Evolutionary conservation across 257 asterid species (phyloP).

Genomic region (Solanum habrochaites): DNA sequence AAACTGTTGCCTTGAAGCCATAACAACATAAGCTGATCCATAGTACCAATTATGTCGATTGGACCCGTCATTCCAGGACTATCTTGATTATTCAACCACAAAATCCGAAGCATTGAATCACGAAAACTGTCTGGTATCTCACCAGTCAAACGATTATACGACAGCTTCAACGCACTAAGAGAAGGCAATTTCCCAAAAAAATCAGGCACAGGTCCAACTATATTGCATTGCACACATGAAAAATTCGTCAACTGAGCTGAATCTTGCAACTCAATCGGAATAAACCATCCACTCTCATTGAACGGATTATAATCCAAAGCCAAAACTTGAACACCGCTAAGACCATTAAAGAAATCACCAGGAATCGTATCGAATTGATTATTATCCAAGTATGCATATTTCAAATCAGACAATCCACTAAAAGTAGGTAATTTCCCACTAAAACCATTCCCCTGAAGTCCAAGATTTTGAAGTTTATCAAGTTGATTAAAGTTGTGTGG

Average conservation of each 20-base stretch:
- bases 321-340: slow-evolving; percentile 32
- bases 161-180: slow-evolving; percentile 28
- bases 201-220: slow-evolving; percentile 63
- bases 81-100: slow-evolving; percentile 72
- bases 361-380: slow-evolving; percentile 63
- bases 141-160: slow-evolving; percentile 48
- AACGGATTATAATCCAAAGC: slow-evolving; percentile 70
- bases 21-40: slow-evolving; percentile 37
- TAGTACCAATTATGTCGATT: slow-evolving; percentile 35
- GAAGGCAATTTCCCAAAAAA: slow-evolving; percentile 57
- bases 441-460: slow-evolving; percentile 59
- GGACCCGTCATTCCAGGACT: slow-evolving; percentile 48
- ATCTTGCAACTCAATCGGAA: slow-evolving; percentile 44
- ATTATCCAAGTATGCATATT: slow-evolving; percentile 49
- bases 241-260: slow-evolving; percentile 54
- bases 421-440: slow-evolving; percentile 53
- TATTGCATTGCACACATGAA: slow-evolving; percentile 55
- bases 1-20: slow-evolving; percentile 79
- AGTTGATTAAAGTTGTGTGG: slow-evolving; percentile 59
- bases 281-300: slow-evolving; percentile 60
- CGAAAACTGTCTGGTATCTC: slow-evolving; percentile 36
- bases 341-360: slow-evolving; percentile 57
- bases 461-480: slow-evolving; percentile 42
- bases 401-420: slow-evolving; percentile 53
- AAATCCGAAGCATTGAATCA: slow-evolving; percentile 46